phyloP scores from a whole-genome alignment of 2,329 filamentous ascomycete genomes.

The Colletotrichum sp. region DNA sequence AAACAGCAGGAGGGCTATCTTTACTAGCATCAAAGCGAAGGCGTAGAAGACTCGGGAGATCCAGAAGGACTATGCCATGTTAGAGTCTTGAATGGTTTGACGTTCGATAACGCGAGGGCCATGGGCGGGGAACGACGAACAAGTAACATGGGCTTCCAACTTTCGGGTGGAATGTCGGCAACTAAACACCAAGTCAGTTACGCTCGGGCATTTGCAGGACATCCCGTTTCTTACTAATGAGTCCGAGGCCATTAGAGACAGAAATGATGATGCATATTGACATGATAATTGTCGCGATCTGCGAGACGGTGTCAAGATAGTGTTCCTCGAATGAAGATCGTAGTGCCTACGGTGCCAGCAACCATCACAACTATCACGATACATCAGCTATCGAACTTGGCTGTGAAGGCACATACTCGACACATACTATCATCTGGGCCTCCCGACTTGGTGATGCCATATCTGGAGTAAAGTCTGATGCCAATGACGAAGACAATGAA shows the following conservation, averaged over 20 bases:
- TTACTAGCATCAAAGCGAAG: background rate
- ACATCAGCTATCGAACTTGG: background rate
- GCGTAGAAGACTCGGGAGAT: background rate
- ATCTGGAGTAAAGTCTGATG: background rate
- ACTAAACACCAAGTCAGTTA: background rate
- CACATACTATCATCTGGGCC: background rate
- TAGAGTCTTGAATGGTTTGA: background rate
- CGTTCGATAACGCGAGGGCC: rapidly evolving
- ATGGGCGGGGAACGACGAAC: background rate
- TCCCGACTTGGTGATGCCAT: background rate
- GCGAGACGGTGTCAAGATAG: background rate
- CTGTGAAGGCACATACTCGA: background rate
- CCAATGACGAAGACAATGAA: background rate
- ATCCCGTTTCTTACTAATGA: background rate
- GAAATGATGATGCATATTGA: background rate
- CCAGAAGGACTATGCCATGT: background rate
- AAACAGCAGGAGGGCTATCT: background rate
- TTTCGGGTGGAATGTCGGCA: background rate
- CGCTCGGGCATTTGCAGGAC: background rate
- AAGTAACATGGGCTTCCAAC: background rate
- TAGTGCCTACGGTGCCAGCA: background rate
- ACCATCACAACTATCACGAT: background rate
- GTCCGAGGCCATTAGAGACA: background rate
- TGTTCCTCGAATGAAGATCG: background rate
- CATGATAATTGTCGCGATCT: background rate